A percentile compares a stretch with the other conserved stretches of the same genome.
Conservation (phyloP, 768 basidiomycete species). For the Russula sp. region DNA sequence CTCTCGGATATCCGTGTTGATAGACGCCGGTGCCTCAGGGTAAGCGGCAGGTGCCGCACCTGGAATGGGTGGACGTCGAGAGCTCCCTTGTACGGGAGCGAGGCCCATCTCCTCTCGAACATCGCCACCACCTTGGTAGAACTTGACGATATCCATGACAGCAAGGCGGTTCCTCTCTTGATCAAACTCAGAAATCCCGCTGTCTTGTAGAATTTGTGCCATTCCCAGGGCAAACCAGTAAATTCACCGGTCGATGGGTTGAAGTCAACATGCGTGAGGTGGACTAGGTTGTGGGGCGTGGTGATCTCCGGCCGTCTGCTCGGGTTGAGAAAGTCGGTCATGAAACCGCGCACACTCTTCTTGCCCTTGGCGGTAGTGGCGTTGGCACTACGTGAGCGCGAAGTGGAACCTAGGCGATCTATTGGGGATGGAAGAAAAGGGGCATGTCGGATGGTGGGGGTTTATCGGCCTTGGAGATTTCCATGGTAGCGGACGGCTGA, state of each 20-base stretch:
- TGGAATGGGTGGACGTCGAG: too few species aligned
- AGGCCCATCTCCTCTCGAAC: slow-evolving; percentile 82
- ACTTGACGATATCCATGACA: slow-evolving; percentile 97
- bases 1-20: slow-evolving; percentile 26
- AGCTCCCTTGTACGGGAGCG: slow-evolving; percentile 31
- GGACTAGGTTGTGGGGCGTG: slow-evolving; percentile 94
- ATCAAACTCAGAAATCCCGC: slow-evolving; percentile 88
- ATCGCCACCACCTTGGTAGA: slow-evolving; percentile 86
- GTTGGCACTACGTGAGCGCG: slow-evolving; percentile 39
- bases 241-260: too few species aligned
- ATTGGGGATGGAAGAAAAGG: neutral
- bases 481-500: neutral
- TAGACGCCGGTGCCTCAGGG: slow-evolving; percentile 29
- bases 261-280: too few species aligned
- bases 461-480: neutral
- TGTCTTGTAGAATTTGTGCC: slow-evolving; percentile 95
- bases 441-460: neutral
- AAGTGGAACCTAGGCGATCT: too few species aligned
- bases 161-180: slow-evolving; percentile 98
- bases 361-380: slow-evolving; percentile 41
- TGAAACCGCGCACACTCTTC: slow-evolving; percentile 61
- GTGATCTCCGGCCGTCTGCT: slow-evolving; percentile 87
- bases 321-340: slow-evolving; percentile 73
- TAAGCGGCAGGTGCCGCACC: slow-evolving; percentile 18
- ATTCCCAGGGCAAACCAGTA: slow-evolving; percentile 89